Evolutionary conservation across 2,329 filamentous ascomycete species (phyloP).

Genomic region (Hypoxylon sp.): DNA sequence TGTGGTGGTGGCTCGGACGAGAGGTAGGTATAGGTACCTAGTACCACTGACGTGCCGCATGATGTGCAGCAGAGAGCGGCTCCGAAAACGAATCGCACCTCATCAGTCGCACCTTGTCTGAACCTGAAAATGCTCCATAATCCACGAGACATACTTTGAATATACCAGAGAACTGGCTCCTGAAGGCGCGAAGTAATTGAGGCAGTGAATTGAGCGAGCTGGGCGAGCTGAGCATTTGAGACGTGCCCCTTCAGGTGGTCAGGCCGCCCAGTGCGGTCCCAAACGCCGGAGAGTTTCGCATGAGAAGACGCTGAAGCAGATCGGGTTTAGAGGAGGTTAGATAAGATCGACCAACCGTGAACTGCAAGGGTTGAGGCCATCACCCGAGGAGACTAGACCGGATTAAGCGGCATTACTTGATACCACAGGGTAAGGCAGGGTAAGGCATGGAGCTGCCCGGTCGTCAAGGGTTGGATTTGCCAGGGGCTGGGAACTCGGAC

Average conservation of each 20-base stretch:
- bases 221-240: conserved; percentile 29
- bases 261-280: conserved; percentile 38
- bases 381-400: conserved; percentile 32
- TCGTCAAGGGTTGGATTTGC: conserved; percentile 8
- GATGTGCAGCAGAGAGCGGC: conserved; percentile 26
- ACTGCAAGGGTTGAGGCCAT: conserved; percentile 35
- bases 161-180: conserved; percentile 5
- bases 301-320: conserved; percentile 43
- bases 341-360: conserved; percentile 37
- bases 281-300: conserved; percentile 50
- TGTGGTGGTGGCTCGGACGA: conserved; percentile 22
- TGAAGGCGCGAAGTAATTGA: conserved; percentile 11
- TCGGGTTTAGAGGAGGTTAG: conserved; percentile 41
- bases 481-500: conserved; percentile 5
- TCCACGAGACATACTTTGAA: neutral
- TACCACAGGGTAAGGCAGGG: conserved; percentile 27
- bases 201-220: conserved; percentile 24
- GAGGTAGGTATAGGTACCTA: neutral
- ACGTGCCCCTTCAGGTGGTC: conserved; percentile 37
- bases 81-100: conserved; percentile 23
- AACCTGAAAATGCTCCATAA: conserved; percentile 5
- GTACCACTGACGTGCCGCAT: conserved; percentile 19
- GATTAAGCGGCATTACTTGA: conserved; percentile 22
- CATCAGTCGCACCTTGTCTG: conserved; percentile 7
- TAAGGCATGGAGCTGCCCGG: conserved; percentile 18